These are phyloP conservation scores for Trichoderma asperelloides DNA, from an alignment of 495 filamentous ascomycete species.

Conservation along the genomic window DNA sequence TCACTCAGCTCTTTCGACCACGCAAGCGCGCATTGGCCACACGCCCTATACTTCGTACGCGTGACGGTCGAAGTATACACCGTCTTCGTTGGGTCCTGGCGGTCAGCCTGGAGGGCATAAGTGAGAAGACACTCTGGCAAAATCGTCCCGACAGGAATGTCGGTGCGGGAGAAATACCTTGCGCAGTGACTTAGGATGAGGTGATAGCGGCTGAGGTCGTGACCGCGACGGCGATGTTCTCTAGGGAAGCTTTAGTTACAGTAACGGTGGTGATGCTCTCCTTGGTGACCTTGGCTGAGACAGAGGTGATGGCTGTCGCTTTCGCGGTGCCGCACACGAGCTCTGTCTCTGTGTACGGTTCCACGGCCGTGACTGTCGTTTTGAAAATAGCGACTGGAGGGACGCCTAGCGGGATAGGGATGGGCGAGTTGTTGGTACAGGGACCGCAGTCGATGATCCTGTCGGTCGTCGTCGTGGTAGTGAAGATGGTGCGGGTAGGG, in stretches of 20 bases:
- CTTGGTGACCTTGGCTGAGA: slow-evolving; percentile 20
- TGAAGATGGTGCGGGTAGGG: slow-evolving; percentile 11
- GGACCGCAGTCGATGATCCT: slow-evolving; percentile 11
- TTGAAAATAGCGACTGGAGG: background rate
- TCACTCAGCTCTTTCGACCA: background rate
- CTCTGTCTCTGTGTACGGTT: background rate
- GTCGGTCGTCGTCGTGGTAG: slow-evolving; percentile 8
- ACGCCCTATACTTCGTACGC: background rate
- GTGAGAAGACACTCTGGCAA: background rate
- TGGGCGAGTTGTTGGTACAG: slow-evolving; percentile 3
- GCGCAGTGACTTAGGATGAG: background rate
- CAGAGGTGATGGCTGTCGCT: background rate
- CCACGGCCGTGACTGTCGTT: slow-evolving; percentile 10
- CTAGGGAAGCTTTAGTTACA: background rate
- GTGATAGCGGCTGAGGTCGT: background rate
- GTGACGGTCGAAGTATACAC: background rate
- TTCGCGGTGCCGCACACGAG: background rate
- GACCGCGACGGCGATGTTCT: background rate
- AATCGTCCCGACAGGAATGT: background rate
- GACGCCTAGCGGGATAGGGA: background rate
- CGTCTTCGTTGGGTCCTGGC: background rate
- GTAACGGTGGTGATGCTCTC: background rate
- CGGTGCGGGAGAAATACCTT: background rate
- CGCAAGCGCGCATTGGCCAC: background rate
- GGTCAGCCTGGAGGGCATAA: background rate